These are phyloP conservation scores for Acacia crassicarpa DNA, from an alignment of 306 rosid genomes.

Conservation along the genomic window DNA sequence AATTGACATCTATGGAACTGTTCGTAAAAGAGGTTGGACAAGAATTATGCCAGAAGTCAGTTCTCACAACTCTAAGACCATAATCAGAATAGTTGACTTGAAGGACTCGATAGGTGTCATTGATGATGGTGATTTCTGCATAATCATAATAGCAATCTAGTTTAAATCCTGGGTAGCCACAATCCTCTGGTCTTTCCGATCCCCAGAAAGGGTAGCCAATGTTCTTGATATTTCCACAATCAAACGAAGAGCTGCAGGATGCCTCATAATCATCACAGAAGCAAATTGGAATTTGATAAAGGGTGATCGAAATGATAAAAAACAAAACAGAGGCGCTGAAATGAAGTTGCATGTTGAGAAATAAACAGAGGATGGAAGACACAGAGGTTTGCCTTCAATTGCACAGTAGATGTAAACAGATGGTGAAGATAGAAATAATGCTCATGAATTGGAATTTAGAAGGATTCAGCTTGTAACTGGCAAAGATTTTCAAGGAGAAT, in stretches of 20 bases:
- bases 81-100: conserved; percentile 1
- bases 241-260: conserved; percentile 30
- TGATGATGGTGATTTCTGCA: conserved; percentile 25
- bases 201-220: conserved; percentile 61
- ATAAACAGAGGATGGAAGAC: not conserved
- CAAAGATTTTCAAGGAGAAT: conserved; percentile 18
- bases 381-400: not conserved
- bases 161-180: conserved; percentile 57
- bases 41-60: conserved; percentile 39
- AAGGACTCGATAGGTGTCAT: conserved; percentile 35
- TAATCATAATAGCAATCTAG: conserved; percentile 39
- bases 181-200: conserved; percentile 37
- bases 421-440: not conserved
- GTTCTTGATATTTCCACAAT: conserved; percentile 7
- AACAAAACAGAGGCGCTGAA: conserved; percentile 18
- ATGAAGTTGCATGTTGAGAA: conserved; percentile 36
- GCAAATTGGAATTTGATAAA: conserved; percentile 28
- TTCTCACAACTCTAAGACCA: conserved; percentile 41
- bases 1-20: conserved; percentile 18
- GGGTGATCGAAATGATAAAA: conserved; percentile 33
- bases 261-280: conserved; percentile 15
- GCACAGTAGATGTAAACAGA: not conserved
- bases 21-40: conserved; percentile 34
- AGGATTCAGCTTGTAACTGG: not conserved
- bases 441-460: not conserved